Evolutionary conservation across 148 eudicot genomes (phyloP).

Genomic region (Suaeda aralocaspica): DNA sequence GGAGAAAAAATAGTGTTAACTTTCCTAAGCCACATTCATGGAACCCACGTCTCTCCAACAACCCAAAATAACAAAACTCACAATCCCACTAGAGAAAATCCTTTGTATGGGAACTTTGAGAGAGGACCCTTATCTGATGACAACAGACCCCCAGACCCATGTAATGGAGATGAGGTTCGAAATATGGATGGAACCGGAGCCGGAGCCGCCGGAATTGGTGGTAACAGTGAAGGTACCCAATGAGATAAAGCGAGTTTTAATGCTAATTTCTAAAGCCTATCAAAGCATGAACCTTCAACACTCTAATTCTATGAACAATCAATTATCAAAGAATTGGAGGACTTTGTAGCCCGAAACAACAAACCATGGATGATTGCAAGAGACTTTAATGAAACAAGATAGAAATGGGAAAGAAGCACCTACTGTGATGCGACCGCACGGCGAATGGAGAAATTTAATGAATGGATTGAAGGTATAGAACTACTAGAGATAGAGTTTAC

Average conservation of each 20-base stretch:
- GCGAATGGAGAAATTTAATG: background rate
- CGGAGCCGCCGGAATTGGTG: background rate
- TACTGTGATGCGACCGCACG: background rate
- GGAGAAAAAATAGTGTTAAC: too few relatives aligned
- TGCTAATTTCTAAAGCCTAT: background rate
- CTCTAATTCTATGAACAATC: background rate
- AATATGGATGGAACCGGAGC: background rate
- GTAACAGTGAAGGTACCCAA: background rate
- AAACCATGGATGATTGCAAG: background rate
- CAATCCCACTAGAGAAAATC: background rate
- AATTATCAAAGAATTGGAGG: background rate
- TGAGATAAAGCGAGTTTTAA: background rate
- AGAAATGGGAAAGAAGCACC: background rate
- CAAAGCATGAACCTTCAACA: background rate
- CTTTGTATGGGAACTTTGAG: background rate
- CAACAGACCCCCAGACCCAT: background rate
- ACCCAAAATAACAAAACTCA: background rate
- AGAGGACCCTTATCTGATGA: background rate
- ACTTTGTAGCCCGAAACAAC: background rate
- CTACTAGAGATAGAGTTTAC: background rate
- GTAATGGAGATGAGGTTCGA: background rate
- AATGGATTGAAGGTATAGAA: background rate
- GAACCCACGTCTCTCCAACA: background rate
- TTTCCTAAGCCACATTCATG: background rate
- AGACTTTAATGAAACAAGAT: background rate